Evolutionary conservation across 495 filamentous ascomycete genomes (phyloP).

Genomic region (Penicillium coprophilum): DNA sequence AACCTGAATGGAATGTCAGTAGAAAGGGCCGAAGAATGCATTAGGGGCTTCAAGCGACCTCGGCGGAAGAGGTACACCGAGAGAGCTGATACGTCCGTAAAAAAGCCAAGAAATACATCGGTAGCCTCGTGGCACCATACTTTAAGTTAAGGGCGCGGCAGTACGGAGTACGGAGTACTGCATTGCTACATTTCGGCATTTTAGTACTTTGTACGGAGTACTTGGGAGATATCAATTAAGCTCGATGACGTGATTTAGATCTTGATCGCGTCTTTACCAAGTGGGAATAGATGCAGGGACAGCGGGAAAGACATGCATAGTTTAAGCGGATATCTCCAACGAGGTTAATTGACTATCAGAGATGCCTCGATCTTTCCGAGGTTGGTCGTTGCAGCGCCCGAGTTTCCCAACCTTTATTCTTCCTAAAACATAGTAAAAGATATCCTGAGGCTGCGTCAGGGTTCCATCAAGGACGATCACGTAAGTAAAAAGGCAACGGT

Average conservation of each 20-base stretch:
- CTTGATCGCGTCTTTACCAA: slow-evolving; percentile 32
- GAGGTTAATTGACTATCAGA: not conserved
- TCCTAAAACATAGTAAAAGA: too few species aligned
- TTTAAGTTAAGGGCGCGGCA: not conserved
- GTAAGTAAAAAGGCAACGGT: not conserved
- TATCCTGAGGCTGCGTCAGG: too few species aligned
- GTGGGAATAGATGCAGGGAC: not conserved
- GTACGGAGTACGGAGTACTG: too few species aligned
- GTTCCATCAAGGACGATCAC: not conserved
- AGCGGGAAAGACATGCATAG: not conserved
- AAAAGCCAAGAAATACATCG: not conserved
- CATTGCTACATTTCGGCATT: too few species aligned
- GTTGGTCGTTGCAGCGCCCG: not conserved
- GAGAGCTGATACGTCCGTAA: not conserved
- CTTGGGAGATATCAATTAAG: too few species aligned
- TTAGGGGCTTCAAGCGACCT: not conserved
- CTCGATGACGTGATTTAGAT: slow-evolving; percentile 39
- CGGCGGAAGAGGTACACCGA: not conserved
- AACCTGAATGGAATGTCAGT: not conserved
- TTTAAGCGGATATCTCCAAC: not conserved
- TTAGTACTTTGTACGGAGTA: not conserved
- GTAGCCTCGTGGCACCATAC: not conserved
- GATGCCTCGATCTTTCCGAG: not conserved
- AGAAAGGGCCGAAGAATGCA: not conserved
- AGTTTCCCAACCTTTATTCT: too few species aligned